Percentiles rank a stretch among this genome's conserved stretches.
Conservation (phyloP, 1,284 basidiomycete genomes). For the Pseudozyma flocculosa region DNA sequence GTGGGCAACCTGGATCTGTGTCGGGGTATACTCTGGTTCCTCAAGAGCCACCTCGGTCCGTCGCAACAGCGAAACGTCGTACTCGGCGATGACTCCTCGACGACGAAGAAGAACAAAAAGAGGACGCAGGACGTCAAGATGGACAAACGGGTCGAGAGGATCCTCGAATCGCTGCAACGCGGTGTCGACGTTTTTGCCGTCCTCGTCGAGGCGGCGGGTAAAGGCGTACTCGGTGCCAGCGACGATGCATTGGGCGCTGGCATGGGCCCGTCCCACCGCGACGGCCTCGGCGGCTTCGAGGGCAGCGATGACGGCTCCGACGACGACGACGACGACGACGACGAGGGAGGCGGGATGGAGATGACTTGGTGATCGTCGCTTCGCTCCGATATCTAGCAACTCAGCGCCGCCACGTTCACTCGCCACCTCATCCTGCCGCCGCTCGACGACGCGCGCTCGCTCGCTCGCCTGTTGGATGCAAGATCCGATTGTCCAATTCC, state of each 20-base stretch:
- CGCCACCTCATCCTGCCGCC: too few species aligned
- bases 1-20: slow-evolving; percentile 37
- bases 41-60: slow-evolving; percentile 20
- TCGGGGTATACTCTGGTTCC: slow-evolving; percentile 43
- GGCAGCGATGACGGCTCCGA: slow-evolving; percentile 1
- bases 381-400: too few species aligned
- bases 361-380: too few species aligned
- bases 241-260: background rate
- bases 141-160: slow-evolving; percentile 9
- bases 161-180: slow-evolving; percentile 6
- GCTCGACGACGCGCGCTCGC: too few species aligned
- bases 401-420: too few species aligned
- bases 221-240: background rate
- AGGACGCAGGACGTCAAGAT: slow-evolving; percentile 4
- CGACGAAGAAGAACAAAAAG: too few species aligned
- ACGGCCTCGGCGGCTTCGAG: too few species aligned
- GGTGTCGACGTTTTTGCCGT: slow-evolving; percentile 1
- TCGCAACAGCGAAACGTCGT: slow-evolving; percentile 16
- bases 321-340: slow-evolving; percentile 6
- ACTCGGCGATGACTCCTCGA: slow-evolving; percentile 17
- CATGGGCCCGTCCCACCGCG: too few species aligned
- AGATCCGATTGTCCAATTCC: too few species aligned
- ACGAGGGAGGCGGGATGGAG: background rate
- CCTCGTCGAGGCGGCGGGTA: background rate
- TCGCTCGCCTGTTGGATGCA: too few species aligned